Evolutionary conservation across 257 asterid genomes (phyloP), one percentile per base, ranked within the genome.

Genomic region (Gentiana macrophylla): DNA sequence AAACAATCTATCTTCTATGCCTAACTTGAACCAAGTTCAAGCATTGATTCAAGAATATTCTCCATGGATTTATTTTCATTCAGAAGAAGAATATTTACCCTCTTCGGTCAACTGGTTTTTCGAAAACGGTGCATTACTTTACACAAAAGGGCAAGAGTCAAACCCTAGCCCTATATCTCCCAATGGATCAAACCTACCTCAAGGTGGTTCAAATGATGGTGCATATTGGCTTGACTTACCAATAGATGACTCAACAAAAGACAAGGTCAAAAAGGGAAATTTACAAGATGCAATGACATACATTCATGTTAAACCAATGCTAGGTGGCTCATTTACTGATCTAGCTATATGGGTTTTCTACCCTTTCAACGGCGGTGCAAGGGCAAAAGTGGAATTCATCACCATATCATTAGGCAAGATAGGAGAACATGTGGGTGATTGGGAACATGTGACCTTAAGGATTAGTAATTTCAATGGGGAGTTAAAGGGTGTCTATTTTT

Each of bases 361-460:
- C 82, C 97, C 97, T 32, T 89, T 80, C 62, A 89, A 89, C 43
- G 97, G 97, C 2, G 80, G 88, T 0, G 84, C 95, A 0, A 74
- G 53, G 61, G 94, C 86, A 0, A 89, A 89, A 60, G 61, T 89
- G 3, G 81, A 75, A 65, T 77, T 82, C 66, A 35, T 89, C 2
- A 73, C 74, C 15, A 48, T 89, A 0, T 7, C 76, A 0, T 55
- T 89, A 0, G 93, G 93, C 0, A 81, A 60, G 59, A 75, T 89
- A 1, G 94, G 97, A 0, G 75, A 89, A 48, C 97, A 89, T 13
- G 72, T 84, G 0, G 95, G 97, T 0, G 97, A 89, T 24, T 89
- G 95, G 93, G 97, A 89, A 49, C 97, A 89, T 59, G 73, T 84
- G n/a, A 81, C 95, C 0, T 49, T 86, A 35, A 78, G 97, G 52